Base-by-base conservation (phyloP, 768 basidiomycete genomes). In the Lactarius sp. region DNA sequence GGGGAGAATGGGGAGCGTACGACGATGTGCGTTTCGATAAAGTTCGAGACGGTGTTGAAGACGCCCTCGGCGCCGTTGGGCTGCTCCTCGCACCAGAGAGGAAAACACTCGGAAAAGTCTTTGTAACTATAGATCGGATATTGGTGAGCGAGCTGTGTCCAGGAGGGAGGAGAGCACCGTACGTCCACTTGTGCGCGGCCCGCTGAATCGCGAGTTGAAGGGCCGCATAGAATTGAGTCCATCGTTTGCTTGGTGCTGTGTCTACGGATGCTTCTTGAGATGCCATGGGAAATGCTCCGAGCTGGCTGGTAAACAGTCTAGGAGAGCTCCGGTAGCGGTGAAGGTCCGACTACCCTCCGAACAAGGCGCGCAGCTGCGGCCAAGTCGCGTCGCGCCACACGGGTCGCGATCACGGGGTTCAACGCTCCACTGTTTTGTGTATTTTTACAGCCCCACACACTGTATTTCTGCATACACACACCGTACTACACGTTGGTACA, bases 21-120 rank as follows among this genome's bases (percentile, higher is more conserved):
- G 59, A 73, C 79, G 73, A 83, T 86, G 56, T 84, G 80, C 13
- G 83, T 80, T 68, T 91, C 88, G 69, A 90, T 86, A 59, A 88
- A 87, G 65, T 83, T 78, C 6, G 88, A 84, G 18, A 92, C 83
- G 18, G 82, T 83, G 60, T 85, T 85, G 70, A 71, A 74, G 42
- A 74, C 71, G 8, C 71, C 69, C 18, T 72, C 69, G 31, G 75
- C 74, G 39, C 71, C 71, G 52, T 73, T 72, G 27, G 75, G 73
- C 57, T 75, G 65, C 22, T 77, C 76, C 51, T 76, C 72, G 59
- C 74, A 75, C 72, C 73, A 76, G 27, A 75, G 68, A 13, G 76
- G 72, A 65, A 78, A 78, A 52, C 77, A 77, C 52, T 72, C 77
- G 2, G 71, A 65, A 61, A 81, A 81, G 68, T 81, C 80, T 64